These are phyloP conservation scores for Lentinula sp. DNA, from an alignment of 768 basidiomycete species.

Conservation along the genomic window DNA sequence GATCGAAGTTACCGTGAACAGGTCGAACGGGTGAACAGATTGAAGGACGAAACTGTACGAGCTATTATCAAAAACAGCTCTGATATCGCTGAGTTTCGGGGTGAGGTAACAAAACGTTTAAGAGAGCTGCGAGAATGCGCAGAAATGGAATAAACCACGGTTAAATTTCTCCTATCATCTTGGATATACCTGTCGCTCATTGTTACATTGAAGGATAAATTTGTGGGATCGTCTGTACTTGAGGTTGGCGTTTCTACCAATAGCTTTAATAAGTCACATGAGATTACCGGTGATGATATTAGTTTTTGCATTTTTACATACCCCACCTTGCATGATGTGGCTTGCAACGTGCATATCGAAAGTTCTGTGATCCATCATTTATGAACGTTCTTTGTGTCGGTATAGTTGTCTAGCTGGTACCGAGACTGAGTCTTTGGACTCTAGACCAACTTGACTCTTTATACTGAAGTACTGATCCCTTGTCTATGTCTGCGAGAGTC, in stretches of 20 bases:
- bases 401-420: not conserved
- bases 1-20: conserved; percentile 67
- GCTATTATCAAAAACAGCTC: conserved; percentile 82
- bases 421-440: not conserved
- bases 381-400: not conserved
- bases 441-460: not conserved
- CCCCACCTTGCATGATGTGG: too few relatives aligned
- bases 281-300: too few relatives aligned
- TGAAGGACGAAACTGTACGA: conserved; percentile 76
- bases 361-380: too few relatives aligned
- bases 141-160: conserved; percentile 35
- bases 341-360: too few relatives aligned
- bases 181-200: not conserved
- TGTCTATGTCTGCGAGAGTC: not conserved
- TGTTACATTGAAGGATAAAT: not conserved
- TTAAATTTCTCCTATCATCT: not conserved
- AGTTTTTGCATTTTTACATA: too few relatives aligned
- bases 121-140: conserved; percentile 65
- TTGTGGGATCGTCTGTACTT: not conserved
- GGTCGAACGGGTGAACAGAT: conserved; percentile 63
- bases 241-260: not conserved
- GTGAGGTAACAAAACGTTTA: conserved; percentile 67
- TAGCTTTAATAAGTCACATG: not conserved
- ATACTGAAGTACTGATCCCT: too few relatives aligned
- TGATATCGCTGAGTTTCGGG: conserved; percentile 78